Percentiles rank a stretch among this genome's conserved stretches.
Evolutionary conservation across 2,329 filamentous ascomycete species (phyloP).

Genomic region (Tolypocladium tropicale): DNA sequence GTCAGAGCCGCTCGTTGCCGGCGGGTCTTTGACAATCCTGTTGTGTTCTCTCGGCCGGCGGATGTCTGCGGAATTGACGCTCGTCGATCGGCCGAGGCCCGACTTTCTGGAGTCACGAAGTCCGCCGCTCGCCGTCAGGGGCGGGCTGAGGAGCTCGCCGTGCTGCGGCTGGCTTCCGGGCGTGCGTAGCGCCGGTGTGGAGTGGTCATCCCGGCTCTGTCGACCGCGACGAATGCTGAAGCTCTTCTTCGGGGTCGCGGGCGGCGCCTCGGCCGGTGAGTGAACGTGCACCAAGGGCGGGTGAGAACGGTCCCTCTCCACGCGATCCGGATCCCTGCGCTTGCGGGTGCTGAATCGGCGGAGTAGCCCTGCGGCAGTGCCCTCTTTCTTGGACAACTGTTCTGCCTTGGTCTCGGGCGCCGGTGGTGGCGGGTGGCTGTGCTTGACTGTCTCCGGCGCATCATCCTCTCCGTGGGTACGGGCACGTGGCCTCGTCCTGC

Average conservation of each 20-base stretch:
- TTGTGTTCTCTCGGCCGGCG: slow-evolving; percentile 45
- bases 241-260: slow-evolving; percentile 64
- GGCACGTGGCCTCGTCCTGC: slow-evolving; percentile 72
- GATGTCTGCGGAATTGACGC: slow-evolving; percentile 81
- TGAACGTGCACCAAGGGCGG: slow-evolving; percentile 72
- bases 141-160: slow-evolving; percentile 68
- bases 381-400: slow-evolving; percentile 68
- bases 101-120: slow-evolving; percentile 50
- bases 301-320: slow-evolving; percentile 54
- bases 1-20: slow-evolving; percentile 70
- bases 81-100: slow-evolving; percentile 72
- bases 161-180: slow-evolving; percentile 62
- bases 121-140: slow-evolving; percentile 49
- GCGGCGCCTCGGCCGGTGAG: slow-evolving; percentile 53
- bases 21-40: slow-evolving; percentile 50
- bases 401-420: slow-evolving; percentile 48
- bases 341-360: slow-evolving; percentile 85
- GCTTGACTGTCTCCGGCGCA: slow-evolving; percentile 47
- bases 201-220: slow-evolving; percentile 41
- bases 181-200: slow-evolving; percentile 36
- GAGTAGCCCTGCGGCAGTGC: slow-evolving; percentile 72
- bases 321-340: slow-evolving; percentile 55
- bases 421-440: slow-evolving; percentile 22
- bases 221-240: slow-evolving; percentile 66
- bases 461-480: slow-evolving; percentile 95